These are phyloP conservation scores for Echeveria elegans DNA, from an alignment of 164 flowering plant species.

Conservation along the genomic window DNA sequence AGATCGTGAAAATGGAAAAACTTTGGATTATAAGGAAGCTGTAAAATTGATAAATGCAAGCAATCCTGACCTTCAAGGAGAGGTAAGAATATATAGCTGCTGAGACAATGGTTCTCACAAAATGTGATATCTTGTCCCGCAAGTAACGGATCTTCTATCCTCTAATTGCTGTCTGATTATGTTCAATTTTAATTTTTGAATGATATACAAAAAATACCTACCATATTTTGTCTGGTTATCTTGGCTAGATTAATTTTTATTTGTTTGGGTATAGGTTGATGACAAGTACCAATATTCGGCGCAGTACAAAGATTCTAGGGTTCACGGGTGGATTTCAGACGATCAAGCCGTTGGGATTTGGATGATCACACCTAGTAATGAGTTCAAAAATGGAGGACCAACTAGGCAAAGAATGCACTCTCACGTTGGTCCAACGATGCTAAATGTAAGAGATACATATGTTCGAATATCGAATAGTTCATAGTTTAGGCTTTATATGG, in stretches of 20 bases:
- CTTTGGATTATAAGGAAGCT: conserved; percentile 45
- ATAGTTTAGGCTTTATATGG: not conserved
- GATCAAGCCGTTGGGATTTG: conserved; percentile 34
- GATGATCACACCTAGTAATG: conserved; percentile 44
- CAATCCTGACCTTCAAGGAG: conserved; percentile 31
- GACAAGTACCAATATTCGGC: conserved; percentile 49
- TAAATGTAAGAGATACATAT: conserved; percentile 24
- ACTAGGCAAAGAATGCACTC: conserved; percentile 48
- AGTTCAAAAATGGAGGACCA: conserved; percentile 42
- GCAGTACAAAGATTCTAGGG: conserved; percentile 30
- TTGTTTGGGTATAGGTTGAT: conserved; percentile 30
- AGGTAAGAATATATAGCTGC: conserved; percentile 18
- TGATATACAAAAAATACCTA: not conserved
- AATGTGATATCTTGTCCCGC: not conserved
- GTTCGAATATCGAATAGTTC: not conserved
- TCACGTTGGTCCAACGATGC: conserved; percentile 38
- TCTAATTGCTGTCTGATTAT: not conserved
- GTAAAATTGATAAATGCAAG: conserved; percentile 33
- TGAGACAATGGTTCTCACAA: not conserved
- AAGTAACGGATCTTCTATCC: not conserved
- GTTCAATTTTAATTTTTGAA: not conserved
- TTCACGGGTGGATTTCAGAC: conserved; percentile 41
- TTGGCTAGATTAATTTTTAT: not conserved
- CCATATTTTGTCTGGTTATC: not conserved
- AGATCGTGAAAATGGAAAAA: conserved; percentile 29